Evolutionary conservation across 73 alveolate species (phyloP).

Genomic region (Tetrahymena borealis): DNA sequence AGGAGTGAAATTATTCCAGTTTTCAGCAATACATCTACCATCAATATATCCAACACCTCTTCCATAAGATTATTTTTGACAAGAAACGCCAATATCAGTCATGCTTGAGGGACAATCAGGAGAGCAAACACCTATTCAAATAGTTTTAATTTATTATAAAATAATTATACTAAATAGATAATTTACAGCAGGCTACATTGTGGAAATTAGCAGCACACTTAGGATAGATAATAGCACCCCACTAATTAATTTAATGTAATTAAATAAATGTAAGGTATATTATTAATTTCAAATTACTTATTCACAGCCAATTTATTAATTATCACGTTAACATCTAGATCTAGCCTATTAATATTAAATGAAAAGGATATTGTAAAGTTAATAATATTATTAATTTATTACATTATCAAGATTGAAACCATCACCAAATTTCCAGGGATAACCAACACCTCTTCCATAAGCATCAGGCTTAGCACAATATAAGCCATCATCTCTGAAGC

Average conservation of each 20-base stretch:
- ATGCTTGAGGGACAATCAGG: constrained; percentile 29
- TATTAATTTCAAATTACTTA: background rate
- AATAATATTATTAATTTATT: background rate
- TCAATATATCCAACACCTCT: constrained; percentile 31
- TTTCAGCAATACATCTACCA: background rate
- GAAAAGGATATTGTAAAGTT: background rate
- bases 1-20: background rate
- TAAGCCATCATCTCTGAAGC: constrained; percentile 30
- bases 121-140: constrained; percentile 30
- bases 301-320: constrained; percentile 42
- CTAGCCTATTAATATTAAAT: background rate
- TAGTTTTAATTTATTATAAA: background rate
- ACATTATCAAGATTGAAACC: background rate
- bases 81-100: constrained; percentile 40
- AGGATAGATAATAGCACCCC: constrained; percentile 37
- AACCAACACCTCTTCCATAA: constrained; percentile 47
- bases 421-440: constrained; percentile 4
- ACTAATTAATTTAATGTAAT: too few relatives aligned
- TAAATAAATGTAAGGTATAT: too few relatives aligned
- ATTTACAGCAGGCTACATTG: constrained; percentile 27
- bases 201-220: constrained; percentile 26
- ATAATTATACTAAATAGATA: background rate
- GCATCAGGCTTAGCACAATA: constrained; percentile 39
- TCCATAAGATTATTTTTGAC: constrained; percentile 33
- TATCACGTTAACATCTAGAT: background rate